These are phyloP conservation scores for Endogone sp. DNA, from an alignment of 192 early-diverging fungal genomes.

Conservation along the genomic window DNA sequence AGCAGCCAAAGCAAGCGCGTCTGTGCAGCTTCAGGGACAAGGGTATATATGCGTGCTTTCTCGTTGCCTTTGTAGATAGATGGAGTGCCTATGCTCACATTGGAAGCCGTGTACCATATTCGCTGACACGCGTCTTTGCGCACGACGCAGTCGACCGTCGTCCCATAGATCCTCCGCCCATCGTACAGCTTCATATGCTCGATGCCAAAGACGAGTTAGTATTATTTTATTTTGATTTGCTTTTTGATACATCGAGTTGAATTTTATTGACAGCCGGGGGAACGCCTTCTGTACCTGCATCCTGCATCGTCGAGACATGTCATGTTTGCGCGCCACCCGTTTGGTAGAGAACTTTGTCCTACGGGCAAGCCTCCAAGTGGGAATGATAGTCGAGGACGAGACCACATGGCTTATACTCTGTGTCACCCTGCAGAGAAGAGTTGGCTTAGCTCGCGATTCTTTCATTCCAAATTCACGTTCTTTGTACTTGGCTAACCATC, in stretches of 20 bases:
- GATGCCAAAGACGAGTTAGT: not conserved
- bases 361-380: not conserved
- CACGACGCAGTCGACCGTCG: conserved; percentile 58
- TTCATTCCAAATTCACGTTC: not conserved
- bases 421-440: not conserved
- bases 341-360: not conserved
- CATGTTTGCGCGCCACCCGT: not conserved
- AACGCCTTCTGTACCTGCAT: not conserved
- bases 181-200: conserved; percentile 41
- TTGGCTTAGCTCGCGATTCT: not conserved
- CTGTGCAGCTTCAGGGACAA: conserved; percentile 94
- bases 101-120: not conserved
- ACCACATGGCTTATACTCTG: not conserved
- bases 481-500: not conserved
- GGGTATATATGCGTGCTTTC: conserved; percentile 47
- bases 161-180: conserved; percentile 79
- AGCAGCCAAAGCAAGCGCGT: conserved; percentile 87
- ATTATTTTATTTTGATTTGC: not conserved
- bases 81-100: not conserved
- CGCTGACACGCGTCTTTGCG: conserved; percentile 1
- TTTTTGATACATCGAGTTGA: not conserved
- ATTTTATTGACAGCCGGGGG: not conserved
- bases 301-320: not conserved
- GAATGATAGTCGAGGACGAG: not conserved
- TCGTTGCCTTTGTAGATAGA: conserved; percentile 4